A percentile compares a stretch with the other conserved stretches of the same genome.
Evolutionary conservation across 257 asterid genomes (phyloP).

Genomic region (Primulina eburnea): DNA sequence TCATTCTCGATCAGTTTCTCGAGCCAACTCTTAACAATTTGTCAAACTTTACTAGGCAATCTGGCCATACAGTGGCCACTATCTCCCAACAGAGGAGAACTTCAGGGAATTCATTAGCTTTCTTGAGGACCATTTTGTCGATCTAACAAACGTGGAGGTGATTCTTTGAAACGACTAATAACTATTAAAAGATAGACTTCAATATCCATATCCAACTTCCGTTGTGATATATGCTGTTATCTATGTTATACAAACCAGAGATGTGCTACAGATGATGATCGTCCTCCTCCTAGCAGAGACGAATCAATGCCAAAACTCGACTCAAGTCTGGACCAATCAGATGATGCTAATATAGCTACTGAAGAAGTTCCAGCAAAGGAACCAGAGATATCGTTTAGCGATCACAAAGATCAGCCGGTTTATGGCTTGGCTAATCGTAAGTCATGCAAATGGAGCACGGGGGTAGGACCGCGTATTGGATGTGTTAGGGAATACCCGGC

Average conservation of each 20-base stretch:
- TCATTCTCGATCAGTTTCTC: neutral
- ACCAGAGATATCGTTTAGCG: neutral
- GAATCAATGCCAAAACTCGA: conserved; percentile 31
- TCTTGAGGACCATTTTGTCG: conserved; percentile 71
- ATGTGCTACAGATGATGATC: conserved; percentile 77
- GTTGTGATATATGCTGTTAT: neutral
- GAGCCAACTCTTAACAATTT: neutral
- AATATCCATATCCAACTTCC: neutral
- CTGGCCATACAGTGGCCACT: conserved; percentile 96
- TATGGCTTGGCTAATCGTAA: conserved; percentile 56
- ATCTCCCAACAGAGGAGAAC: conserved; percentile 89
- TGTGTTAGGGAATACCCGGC: conserved; percentile 87
- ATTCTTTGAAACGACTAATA: neutral
- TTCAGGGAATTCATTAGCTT: conserved; percentile 71
- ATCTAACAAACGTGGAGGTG: conserved; percentile 82
- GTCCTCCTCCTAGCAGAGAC: conserved; percentile 36
- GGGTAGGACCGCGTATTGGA: conserved; percentile 83
- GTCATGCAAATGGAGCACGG: conserved; percentile 88
- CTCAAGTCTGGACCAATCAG: conserved; percentile 18
- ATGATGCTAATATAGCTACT: conserved; percentile 15
- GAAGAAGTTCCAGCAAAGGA: conserved; percentile 23
- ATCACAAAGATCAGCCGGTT: conserved; percentile 30
- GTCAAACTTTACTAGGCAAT: conserved; percentile 48
- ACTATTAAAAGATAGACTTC: too few species aligned
- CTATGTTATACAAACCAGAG: conserved; percentile 41